Conservation (phyloP, 1,284 basidiomycete species). For the Apiotrichum akiyoshidainum region DNA sequence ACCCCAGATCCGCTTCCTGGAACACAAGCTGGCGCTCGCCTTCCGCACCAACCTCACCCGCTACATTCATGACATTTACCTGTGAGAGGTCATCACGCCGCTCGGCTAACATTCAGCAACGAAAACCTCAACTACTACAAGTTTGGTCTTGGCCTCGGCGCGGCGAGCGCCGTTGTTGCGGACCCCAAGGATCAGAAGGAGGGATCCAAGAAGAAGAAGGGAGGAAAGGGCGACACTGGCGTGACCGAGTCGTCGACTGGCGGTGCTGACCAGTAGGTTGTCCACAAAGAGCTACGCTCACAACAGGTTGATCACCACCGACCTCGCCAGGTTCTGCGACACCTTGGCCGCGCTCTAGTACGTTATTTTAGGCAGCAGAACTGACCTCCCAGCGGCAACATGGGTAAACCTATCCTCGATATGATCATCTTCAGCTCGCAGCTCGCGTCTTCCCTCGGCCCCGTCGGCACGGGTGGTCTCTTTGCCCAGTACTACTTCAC, state of each 20-base stretch:
- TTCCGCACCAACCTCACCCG: slow-evolving; percentile 83
- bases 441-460: slow-evolving; percentile 77
- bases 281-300: slow-evolving; percentile 57
- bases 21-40: slow-evolving; percentile 80
- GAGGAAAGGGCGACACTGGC: slow-evolving; percentile 13
- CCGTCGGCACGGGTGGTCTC: slow-evolving; percentile 67
- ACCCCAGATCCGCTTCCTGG: slow-evolving; percentile 76
- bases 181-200: slow-evolving; percentile 25
- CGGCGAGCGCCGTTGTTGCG: slow-evolving; percentile 12
- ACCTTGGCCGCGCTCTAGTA: slow-evolving; percentile 84
- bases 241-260: slow-evolving; percentile 57
- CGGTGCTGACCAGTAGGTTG: slow-evolving; percentile 53
- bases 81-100: slow-evolving; percentile 53
- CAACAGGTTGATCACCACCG: slow-evolving; percentile 76
- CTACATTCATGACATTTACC: slow-evolving; percentile 89
- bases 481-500: slow-evolving; percentile 84
- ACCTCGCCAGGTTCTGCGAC: slow-evolving; percentile 87
- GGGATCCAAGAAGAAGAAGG: slow-evolving; percentile 9
- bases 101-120: slow-evolving; percentile 29
- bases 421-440: slow-evolving; percentile 91
- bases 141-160: slow-evolving; percentile 50
- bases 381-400: slow-evolving; percentile 58
- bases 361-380: slow-evolving; percentile 50
- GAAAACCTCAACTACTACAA: slow-evolving; percentile 58
- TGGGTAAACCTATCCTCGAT: slow-evolving; percentile 88